Base-by-base conservation (phyloP, 2,329 filamentous ascomycete genomes). In the Sclerotinia nivalis region DNA sequence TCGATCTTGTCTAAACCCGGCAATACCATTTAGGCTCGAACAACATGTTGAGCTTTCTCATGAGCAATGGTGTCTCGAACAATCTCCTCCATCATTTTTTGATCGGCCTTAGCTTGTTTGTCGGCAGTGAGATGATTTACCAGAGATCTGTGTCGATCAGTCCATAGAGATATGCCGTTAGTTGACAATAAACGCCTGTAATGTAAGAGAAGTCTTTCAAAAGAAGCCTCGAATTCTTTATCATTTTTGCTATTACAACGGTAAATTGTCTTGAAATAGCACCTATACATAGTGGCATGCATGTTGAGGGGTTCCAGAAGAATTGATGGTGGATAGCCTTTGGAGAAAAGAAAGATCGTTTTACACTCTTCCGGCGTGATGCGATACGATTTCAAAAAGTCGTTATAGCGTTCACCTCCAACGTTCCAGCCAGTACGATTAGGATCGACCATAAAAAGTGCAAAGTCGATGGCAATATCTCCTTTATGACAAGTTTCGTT, bases 81-180 rank as follows among this genome's bases (percentile, higher is more conserved):
- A 15, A 43, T 43, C 40, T 43, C 40, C 40, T 43, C 40, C 40
- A 43, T 43, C 12, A 13, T 4, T 6, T 43, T 43, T 43, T 15
- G 40, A 43, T 43, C 40, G 40, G 40, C 40, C 13, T 43, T 43
- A 15, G 40, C 40, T 43, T 43, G 40, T 43, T 43, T 43, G 40
- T 43, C 40, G 40, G 40, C 13, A 43, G 2, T 15, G 25, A 62
- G 2, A 34, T 34, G 5, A 4, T 1, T 25, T 0, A 62, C 20
- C 22, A 62, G 28, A 31, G 7, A 3, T 10, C 10, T 0, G 45
- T 62, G n/a, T 62, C 45, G 20, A 2, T 15, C 2, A 2, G 1
- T 5, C 28, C 43, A 6, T 34, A 0, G 10, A 1, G 1, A 9
- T 25, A 7, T 6, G 7, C 22, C 22, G 13, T 8, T 6, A 9